Percentiles rank a stretch among this genome's conserved stretches.
phyloP scores from a whole-genome alignment of 768 basidiomycete genomes.

The Basidioascus undulatus region DNA sequence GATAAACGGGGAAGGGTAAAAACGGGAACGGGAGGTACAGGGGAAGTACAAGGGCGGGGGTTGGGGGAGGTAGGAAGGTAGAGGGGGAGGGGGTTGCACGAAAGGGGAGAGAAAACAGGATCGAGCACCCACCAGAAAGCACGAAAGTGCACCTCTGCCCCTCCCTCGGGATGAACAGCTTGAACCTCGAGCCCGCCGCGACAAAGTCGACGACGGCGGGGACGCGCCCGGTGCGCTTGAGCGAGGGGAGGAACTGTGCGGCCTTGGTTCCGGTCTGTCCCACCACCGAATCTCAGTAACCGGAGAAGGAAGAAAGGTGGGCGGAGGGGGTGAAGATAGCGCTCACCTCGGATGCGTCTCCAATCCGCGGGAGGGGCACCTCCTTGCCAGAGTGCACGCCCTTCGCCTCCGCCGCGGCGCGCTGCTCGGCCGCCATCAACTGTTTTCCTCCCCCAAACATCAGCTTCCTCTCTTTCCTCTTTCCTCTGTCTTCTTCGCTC shows the following conservation, averaged over 20 bases:
- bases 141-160: no score
- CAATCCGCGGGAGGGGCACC: slow-evolving; percentile 43
- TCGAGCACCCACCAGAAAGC: no score
- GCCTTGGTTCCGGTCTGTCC: slow-evolving; percentile 48
- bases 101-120: no score
- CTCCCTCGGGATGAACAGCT: slow-evolving; percentile 73
- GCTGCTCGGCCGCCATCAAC: slow-evolving; percentile 17
- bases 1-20: no score
- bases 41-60: no score
- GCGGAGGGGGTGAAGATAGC: background rate
- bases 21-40: background rate
- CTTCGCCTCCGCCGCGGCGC: slow-evolving; percentile 48
- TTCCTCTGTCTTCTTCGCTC: no score
- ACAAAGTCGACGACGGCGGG: slow-evolving; percentile 80
- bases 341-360: slow-evolving; percentile 75
- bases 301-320: background rate
- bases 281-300: background rate
- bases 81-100: no score
- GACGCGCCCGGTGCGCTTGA: slow-evolving; percentile 69
- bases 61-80: no score
- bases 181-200: slow-evolving; percentile 83
- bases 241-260: slow-evolving; percentile 62
- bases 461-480: background rate
- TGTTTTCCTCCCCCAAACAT: slow-evolving; percentile 1
- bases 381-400: slow-evolving; percentile 91